Evolutionary conservation across 1,284 basidiomycete species (phyloP).

Genomic region (Mycena citricolor): DNA sequence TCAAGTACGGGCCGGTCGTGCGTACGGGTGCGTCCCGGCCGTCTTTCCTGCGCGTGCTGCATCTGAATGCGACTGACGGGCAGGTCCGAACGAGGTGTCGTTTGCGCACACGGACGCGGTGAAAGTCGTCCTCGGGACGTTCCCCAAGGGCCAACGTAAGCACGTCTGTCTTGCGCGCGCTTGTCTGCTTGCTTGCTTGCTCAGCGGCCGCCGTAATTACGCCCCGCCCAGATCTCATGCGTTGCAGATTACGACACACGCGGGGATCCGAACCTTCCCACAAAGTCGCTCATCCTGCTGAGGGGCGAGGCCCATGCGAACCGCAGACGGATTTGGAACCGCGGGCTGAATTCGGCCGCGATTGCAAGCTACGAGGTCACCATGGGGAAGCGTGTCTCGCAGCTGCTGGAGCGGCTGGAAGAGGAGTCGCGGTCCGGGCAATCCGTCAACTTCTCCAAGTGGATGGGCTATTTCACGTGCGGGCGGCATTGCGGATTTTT

Average conservation of each 20-base stretch:
- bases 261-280: background rate
- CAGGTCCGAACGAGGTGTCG: constrained; percentile 6
- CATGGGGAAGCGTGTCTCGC: background rate
- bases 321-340: background rate
- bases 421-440: background rate
- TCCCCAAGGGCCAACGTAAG: background rate
- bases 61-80: background rate
- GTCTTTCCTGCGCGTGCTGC: background rate
- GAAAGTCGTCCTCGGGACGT: background rate
- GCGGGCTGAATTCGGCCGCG: background rate
- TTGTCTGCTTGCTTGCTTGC: no score
- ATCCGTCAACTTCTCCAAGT: constrained; percentile 13
- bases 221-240: no score
- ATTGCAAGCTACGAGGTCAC: background rate
- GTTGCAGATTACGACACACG: background rate
- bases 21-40: background rate
- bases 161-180: no score
- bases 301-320: background rate
- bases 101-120: background rate
- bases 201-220: no score
- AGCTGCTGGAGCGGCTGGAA: background rate
- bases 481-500: constrained; percentile 2
- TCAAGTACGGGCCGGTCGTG: background rate
- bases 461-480: constrained; percentile 1
- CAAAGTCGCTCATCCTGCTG: background rate